Evolutionary conservation across 1,284 basidiomycete species (phyloP).

Genomic region (Erythrobasidium hasegawianum): DNA sequence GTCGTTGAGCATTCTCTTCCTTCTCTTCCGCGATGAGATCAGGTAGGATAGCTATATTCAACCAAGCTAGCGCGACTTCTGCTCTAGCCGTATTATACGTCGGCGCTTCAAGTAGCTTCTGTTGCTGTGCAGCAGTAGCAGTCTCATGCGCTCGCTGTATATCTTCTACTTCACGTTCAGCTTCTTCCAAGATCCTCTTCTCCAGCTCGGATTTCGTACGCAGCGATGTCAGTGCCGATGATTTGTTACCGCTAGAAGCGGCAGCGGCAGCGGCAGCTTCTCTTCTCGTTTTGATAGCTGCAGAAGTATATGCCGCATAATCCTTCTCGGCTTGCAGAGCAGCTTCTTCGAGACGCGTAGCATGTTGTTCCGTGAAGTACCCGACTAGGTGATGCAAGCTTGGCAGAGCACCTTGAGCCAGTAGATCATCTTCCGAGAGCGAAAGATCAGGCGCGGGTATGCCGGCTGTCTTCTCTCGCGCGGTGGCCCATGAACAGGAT

Average conservation of each 20-base stretch:
- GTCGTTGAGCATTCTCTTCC: background rate
- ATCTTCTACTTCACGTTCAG: background rate
- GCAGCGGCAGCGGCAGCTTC: background rate
- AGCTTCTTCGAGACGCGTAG: slow-evolving; percentile 29
- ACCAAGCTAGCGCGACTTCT: slow-evolving; percentile 73
- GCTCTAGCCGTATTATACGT: slow-evolving; percentile 71
- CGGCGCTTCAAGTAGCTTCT: slow-evolving; percentile 51
- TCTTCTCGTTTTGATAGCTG: slow-evolving; percentile 14
- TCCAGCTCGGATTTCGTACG: slow-evolving; percentile 54
- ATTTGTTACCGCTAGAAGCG: slow-evolving; percentile 53
- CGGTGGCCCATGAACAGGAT: slow-evolving; percentile 60
- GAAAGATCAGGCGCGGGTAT: slow-evolving; percentile 48
- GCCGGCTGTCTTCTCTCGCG: slow-evolving; percentile 60
- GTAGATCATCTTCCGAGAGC: slow-evolving; percentile 51
- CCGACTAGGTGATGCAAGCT: slow-evolving; percentile 35
- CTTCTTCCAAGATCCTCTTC: slow-evolving; percentile 20
- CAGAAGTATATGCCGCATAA: background rate
- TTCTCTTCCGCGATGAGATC: slow-evolving; percentile 58
- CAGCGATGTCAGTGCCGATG: slow-evolving; percentile 51
- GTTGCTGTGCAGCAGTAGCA: background rate
- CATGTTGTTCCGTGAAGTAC: slow-evolving; percentile 36
- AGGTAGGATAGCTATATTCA: slow-evolving; percentile 65
- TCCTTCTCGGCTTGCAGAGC: slow-evolving; percentile 24
- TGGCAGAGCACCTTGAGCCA: slow-evolving; percentile 20
- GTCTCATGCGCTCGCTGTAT: background rate